phyloP scores from a whole-genome alignment of 2,329 filamentous ascomycete species.

The Penicillium brasilianum region DNA sequence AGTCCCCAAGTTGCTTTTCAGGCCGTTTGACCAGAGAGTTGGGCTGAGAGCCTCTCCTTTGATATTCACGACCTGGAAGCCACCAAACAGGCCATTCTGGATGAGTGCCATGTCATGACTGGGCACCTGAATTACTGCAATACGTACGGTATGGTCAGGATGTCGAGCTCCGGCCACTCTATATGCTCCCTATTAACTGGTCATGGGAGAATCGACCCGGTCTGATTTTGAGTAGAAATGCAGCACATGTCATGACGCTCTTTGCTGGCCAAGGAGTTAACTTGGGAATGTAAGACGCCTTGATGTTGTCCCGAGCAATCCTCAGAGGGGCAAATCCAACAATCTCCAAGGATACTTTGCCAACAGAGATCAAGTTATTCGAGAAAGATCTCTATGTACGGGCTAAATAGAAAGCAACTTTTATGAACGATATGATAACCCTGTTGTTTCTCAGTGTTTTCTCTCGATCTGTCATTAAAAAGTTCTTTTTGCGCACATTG shows the following conservation, averaged over 20 bases:
- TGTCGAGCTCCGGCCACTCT: slow-evolving; percentile 19
- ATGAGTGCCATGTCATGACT: slow-evolving; percentile 13
- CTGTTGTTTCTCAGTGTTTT: slow-evolving; percentile 11
- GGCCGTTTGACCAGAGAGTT: slow-evolving; percentile 11
- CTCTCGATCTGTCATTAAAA: slow-evolving; percentile 11
- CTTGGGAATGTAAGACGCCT: slow-evolving; percentile 16
- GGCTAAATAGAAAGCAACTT: slow-evolving; percentile 1
- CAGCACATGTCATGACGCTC: slow-evolving; percentile 37
- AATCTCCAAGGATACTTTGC: neutral
- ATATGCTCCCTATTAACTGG: slow-evolving; percentile 33
- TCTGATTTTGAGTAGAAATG: slow-evolving; percentile 35
- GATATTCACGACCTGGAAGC: slow-evolving; percentile 6
- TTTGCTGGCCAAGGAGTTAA: slow-evolving; percentile 37
- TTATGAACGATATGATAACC: slow-evolving; percentile 9
- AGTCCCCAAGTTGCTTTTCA: slow-evolving; percentile 20
- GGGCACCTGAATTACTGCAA: slow-evolving; percentile 24
- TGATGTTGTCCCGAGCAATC: slow-evolving; percentile 13
- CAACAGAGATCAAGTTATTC: slow-evolving; percentile 2
- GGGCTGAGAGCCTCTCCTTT: slow-evolving; percentile 13
- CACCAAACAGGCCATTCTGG: neutral
- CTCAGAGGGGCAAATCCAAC: slow-evolving; percentile 4
- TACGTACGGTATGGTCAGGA: slow-evolving; percentile 23
- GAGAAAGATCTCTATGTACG: slow-evolving; percentile 8
- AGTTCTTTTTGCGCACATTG: slow-evolving; percentile 1
- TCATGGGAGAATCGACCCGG: slow-evolving; percentile 30